Evolutionary conservation across 2,329 filamentous ascomycete genomes (phyloP), one percentile per base, ranked within the genome.

Genomic region (Metarhizium humberi): DNA sequence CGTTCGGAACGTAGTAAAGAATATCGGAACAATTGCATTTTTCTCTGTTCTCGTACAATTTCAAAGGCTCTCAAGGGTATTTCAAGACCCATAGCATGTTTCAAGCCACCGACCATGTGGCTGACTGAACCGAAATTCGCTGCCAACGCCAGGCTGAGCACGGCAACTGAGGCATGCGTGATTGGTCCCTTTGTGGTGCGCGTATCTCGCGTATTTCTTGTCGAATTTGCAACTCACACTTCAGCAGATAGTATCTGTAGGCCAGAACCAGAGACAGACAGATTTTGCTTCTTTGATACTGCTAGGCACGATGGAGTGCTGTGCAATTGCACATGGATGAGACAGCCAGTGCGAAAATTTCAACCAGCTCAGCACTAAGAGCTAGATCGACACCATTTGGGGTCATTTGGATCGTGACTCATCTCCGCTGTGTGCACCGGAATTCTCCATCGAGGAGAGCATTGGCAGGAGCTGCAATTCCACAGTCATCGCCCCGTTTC

Each of bases 381-480:
- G 25, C 25, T 25, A 25, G 25, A 25, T 25, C 25, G 25, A 25
- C 25, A 25, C 32, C 32, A 34, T 25, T 18, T 40, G 11, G 14
- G 11, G 38, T 48, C 45, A 48, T 18, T 48, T 48, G 52, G 30
- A 16, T 30, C 36, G 45, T 53, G 52, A 53, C 32, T 53, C 52
- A 53, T 30, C 46, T 48, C 34, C 34, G 45, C 38, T 42, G 36
- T 30, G 52, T 30, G n/a, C 42, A 48, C 49, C 45, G 18, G 7
- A 4, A 43, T 53, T 46, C 14, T 32, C 52, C 18, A 48, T 11
- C 18, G 46, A 36, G 18, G 49, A 11, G 8, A 13, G 18, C 18
- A 45, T 43, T 36, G 38, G 14, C 32, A 34, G 40, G 11, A 13
- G 14, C 40, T 16, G 40, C n/a, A 16, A 42, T 18, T 16, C n/a